These are phyloP conservation scores for Pezicula rhizophila DNA, from an alignment of 2,329 filamentous ascomycete species.

Conservation along the genomic window DNA sequence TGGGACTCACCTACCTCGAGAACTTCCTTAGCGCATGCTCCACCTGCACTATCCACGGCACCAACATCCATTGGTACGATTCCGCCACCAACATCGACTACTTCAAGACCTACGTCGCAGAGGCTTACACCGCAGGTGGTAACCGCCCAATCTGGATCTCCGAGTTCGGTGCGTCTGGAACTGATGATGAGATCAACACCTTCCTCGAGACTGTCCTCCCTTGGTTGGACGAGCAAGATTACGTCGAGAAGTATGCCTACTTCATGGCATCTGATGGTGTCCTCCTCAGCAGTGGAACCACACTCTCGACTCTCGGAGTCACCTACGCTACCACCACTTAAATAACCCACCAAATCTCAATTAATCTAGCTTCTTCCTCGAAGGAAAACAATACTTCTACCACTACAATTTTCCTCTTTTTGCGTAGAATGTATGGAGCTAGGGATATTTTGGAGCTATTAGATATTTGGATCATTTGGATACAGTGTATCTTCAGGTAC, in stretches of 20 bases:
- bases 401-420: too few species aligned
- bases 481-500: too few species aligned
- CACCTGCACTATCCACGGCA: conserved; percentile 37
- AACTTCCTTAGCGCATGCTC: conserved; percentile 36
- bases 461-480: too few species aligned
- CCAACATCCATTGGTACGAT: conserved; percentile 43
- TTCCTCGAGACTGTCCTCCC: conserved; percentile 38
- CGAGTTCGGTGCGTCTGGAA: conserved; percentile 34
- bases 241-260: conserved; percentile 35
- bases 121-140: conserved; percentile 31
- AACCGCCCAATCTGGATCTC: conserved; percentile 39
- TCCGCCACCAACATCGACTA: conserved; percentile 28
- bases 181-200: conserved; percentile 23
- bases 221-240: conserved; percentile 34
- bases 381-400: too few species aligned
- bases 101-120: conserved; percentile 37
- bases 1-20: conserved; percentile 38
- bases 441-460: too few species aligned
- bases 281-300: conserved; percentile 16
- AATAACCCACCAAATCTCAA: too few species aligned
- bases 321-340: neutral
- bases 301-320: conserved; percentile 4
- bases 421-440: too few species aligned
- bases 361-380: too few species aligned
- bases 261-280: conserved; percentile 30